Base-by-base conservation (phyloP, 2,329 filamentous ascomycete genomes). In the Talaromyces pinophilus region DNA sequence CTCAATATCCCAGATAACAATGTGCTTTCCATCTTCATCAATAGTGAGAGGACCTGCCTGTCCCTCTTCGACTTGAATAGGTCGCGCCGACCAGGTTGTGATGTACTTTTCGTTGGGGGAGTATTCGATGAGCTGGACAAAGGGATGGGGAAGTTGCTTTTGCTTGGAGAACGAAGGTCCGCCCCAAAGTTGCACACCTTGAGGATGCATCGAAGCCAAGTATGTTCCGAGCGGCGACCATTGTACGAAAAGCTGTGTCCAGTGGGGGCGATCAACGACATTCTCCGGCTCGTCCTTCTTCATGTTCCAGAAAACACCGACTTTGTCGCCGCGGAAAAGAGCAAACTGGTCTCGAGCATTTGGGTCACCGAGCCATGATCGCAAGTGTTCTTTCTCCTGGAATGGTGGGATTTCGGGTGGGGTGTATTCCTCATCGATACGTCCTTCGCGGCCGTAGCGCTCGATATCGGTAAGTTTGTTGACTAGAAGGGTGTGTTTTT, bases 381-480 rank as follows among this genome's bases (percentile, higher is more conserved):
- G 88, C 74, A 98, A 83, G 79, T 99, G 95, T 82, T 98, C 94
- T 84, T 94, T 92, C 81, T 97, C 91, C 74, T 87, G 83, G 80
- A 98, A 99, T 10, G 90, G 87, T 72, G 94, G 89, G 71, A 97
- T 90, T 72, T 90, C 82, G 63, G 95, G 95, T 60, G 90, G 83
- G 67, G 87, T 86, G 82, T 97, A 99, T 72, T 93, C 89, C 75
- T 99, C 95, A 71, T 97, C 91, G 74, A 99, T 87, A 71, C 93
- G 89, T 72, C 95, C 95, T 83, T 98, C 95, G 69, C 93, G 88
- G 70, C 95, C 95, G 79, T 92, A 99, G 72, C 95, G 91, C 79
- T 99, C 95, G 75, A 99, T 93, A 78, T 99, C 95, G 74, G 93
- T 97, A 74, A 99, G 86, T 83, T 99, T 99, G 88, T 99, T 99